Conservation (phyloP, 2,329 filamentous ascomycete species). For the Sordariomycetes sp. region DNA sequence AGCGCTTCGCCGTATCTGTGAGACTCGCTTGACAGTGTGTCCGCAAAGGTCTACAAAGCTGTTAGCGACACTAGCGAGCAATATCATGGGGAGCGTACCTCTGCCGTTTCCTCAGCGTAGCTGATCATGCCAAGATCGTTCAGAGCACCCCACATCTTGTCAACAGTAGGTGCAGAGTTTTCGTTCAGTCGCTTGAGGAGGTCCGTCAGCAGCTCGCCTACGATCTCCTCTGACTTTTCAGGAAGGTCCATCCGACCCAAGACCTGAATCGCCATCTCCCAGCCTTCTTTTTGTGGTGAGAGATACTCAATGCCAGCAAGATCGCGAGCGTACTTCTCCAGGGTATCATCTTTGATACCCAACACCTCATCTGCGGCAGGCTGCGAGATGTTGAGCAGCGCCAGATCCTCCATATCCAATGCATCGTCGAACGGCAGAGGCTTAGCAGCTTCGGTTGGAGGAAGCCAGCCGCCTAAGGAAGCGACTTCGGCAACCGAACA, state of each 20-base stretch:
- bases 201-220: constrained; percentile 61
- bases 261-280: constrained; percentile 81
- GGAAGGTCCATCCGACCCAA: constrained; percentile 72
- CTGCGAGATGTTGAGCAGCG: constrained; percentile 63
- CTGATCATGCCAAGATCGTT: constrained; percentile 68
- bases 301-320: constrained; percentile 48
- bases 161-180: constrained; percentile 61
- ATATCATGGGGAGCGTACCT: constrained; percentile 45
- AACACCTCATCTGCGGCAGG: constrained; percentile 49
- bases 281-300: constrained; percentile 54
- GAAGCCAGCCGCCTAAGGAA: constrained; percentile 75
- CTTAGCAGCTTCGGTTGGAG: constrained; percentile 26
- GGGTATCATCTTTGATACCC: constrained; percentile 69
- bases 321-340: constrained; percentile 66
- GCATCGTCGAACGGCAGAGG: constrained; percentile 51
- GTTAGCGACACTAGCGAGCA: constrained; percentile 12
- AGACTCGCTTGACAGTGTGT: constrained; percentile 62
- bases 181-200: constrained; percentile 55
- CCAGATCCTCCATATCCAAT: constrained; percentile 75
- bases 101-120: constrained; percentile 72
- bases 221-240: constrained; percentile 60
- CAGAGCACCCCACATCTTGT: constrained; percentile 73
- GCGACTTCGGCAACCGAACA: constrained; percentile 76
- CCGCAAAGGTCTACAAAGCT: constrained; percentile 66
- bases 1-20: constrained; percentile 78